phyloP scores from a whole-genome alignment of 306 rosid species.

The Citrullus mucosospermus region DNA sequence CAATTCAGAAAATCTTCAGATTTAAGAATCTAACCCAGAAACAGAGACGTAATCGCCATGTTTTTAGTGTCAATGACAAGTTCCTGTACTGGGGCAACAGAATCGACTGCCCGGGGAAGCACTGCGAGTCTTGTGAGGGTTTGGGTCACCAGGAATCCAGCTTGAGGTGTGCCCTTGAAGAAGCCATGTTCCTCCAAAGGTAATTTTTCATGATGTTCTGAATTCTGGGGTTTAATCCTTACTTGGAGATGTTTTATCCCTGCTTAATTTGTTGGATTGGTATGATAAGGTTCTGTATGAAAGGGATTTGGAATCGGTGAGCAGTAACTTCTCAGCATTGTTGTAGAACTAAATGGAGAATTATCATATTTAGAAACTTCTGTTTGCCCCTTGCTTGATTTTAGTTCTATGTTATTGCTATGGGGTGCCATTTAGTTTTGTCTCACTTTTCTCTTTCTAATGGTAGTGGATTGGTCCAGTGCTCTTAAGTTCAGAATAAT shows the following conservation, averaged over 20 bases:
- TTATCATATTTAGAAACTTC: background rate
- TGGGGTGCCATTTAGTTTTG: background rate
- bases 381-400: background rate
- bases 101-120: slow-evolving; percentile 95
- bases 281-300: background rate
- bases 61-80: slow-evolving; percentile 21
- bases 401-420: background rate
- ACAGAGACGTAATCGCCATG: background rate
- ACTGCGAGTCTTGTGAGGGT: slow-evolving; percentile 74
- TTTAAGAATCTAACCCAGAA: background rate
- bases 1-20: slow-evolving; percentile 4
- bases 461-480: background rate
- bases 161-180: slow-evolving; percentile 92
- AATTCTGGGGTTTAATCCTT: background rate
- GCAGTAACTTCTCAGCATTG: background rate
- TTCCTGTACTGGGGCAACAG: slow-evolving; percentile 77
- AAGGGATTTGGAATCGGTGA: background rate
- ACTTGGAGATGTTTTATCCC: background rate
- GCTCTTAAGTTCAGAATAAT: background rate
- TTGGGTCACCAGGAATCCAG: slow-evolving; percentile 96
- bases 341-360: background rate
- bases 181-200: slow-evolving; percentile 65
- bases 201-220: background rate
- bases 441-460: background rate
- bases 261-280: background rate